Percentiles rank a stretch among this genome's conserved stretches.
phyloP scores from a whole-genome alignment of 1,284 basidiomycete genomes.

The Cutaneotrichosporon sp. region DNA sequence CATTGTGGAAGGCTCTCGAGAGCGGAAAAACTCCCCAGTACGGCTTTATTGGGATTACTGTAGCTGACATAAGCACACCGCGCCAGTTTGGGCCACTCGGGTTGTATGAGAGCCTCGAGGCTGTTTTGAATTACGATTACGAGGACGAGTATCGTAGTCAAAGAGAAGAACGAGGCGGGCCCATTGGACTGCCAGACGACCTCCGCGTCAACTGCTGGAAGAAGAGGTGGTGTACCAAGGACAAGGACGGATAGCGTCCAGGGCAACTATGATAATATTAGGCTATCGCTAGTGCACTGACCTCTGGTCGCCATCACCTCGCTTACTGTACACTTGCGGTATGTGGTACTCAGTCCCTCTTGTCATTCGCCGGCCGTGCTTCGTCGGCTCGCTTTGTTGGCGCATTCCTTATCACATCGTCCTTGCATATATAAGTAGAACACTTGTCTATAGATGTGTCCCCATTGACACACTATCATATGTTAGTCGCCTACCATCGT shows the following conservation, averaged over 20 bases:
- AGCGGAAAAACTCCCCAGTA: background rate
- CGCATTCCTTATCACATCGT: too few relatives aligned
- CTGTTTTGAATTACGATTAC: background rate
- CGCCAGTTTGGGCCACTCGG: background rate
- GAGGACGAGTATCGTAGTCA: background rate
- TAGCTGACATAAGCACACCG: background rate
- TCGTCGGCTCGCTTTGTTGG: too few relatives aligned
- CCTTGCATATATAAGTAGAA: too few relatives aligned
- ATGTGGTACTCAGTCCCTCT: too few relatives aligned
- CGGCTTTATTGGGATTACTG: background rate
- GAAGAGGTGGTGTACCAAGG: background rate
- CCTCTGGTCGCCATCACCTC: too few relatives aligned
- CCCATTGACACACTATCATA: too few relatives aligned
- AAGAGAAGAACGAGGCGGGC: background rate
- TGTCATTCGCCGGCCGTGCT: too few relatives aligned
- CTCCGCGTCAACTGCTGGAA: slow-evolving; percentile 7
- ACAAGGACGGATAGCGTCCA: background rate
- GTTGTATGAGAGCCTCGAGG: background rate
- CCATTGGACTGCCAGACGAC: background rate
- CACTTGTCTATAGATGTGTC: too few relatives aligned
- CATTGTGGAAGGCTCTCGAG: background rate
- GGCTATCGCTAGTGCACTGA: background rate
- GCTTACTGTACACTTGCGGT: too few relatives aligned
- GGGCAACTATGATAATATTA: background rate
- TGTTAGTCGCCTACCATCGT: too few relatives aligned